Percentiles rank a stretch among this genome's conserved stretches.
Evolutionary conservation across 2,329 filamentous ascomycete species (phyloP).

Genomic region (Aspergillus eucalypticola): DNA sequence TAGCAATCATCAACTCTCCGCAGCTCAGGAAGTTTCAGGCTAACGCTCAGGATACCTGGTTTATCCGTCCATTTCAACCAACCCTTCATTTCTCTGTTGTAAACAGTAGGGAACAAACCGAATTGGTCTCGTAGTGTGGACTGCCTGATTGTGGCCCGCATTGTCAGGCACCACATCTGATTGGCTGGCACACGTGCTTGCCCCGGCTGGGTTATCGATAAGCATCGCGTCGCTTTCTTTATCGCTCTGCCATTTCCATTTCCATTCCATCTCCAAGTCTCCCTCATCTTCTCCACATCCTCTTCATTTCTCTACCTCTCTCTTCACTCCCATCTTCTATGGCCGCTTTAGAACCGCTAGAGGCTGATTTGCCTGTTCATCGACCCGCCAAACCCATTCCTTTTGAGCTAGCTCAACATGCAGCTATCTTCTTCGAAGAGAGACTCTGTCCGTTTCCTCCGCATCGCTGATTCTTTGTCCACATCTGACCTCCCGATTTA

Average conservation of each 20-base stretch:
- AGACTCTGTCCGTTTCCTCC: slow-evolving; percentile 59
- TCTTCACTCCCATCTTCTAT: slow-evolving; percentile 9
- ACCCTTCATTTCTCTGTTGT: too few species aligned
- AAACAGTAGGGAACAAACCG: too few species aligned
- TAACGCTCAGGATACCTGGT: too few species aligned
- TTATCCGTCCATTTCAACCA: too few species aligned
- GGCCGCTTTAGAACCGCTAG: slow-evolving; percentile 23
- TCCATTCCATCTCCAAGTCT: too few species aligned
- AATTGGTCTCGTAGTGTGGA: too few species aligned
- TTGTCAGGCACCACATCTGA: background rate
- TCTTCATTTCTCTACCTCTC: slow-evolving; percentile 1
- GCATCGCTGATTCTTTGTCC: slow-evolving; percentile 2
- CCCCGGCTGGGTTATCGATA: slow-evolving; percentile 8
- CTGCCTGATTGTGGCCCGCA: background rate
- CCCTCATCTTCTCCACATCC: background rate
- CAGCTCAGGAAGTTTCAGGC: too few species aligned
- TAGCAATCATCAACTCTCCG: too few species aligned
- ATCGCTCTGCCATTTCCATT: background rate
- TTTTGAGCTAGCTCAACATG: slow-evolving; percentile 65
- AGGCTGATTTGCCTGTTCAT: slow-evolving; percentile 41
- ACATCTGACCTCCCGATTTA: slow-evolving; percentile 29
- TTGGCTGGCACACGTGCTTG: background rate
- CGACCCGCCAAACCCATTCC: slow-evolving; percentile 59
- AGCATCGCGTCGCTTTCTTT: slow-evolving; percentile 7
- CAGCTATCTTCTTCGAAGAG: slow-evolving; percentile 74